A percentile compares a stretch with the other conserved stretches of the same genome.
Evolutionary conservation across 75 land plant genomes (phyloP).

Genomic region (Chamaecyparis obtusa): DNA sequence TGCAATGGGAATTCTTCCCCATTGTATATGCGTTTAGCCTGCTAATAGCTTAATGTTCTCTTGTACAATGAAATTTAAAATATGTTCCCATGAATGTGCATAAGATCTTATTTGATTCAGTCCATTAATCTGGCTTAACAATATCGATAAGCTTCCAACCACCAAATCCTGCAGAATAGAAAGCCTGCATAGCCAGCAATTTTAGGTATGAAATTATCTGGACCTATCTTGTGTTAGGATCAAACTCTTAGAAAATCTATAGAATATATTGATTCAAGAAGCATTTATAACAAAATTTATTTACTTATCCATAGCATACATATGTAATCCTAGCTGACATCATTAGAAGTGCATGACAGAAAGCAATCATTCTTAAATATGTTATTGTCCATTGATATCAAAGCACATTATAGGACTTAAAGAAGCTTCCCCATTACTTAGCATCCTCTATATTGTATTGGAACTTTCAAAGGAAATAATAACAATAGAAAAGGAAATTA

Average conservation of each 20-base stretch:
- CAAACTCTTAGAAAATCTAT: too few species aligned
- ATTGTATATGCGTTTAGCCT: not conserved
- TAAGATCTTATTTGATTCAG: not conserved
- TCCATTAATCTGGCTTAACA: conserved; percentile 54
- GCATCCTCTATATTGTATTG: not conserved
- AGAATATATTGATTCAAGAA: conserved; percentile 1
- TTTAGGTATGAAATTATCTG: not conserved
- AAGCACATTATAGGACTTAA: not conserved
- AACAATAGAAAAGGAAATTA: not conserved
- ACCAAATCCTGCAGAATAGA: conserved; percentile 72
- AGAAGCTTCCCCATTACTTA: not conserved
- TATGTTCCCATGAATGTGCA: not conserved
- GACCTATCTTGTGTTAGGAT: not conserved
- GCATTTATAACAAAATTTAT: not conserved
- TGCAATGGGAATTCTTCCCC: not conserved
- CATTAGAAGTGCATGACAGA: not conserved
- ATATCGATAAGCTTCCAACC: conserved; percentile 90
- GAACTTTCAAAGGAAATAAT: not conserved
- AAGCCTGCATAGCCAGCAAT: conserved; percentile 60
- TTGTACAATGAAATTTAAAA: not conserved
- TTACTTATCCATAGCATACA: not conserved
- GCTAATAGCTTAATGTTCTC: not conserved
- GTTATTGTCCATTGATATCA: not conserved
- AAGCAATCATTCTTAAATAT: not conserved
- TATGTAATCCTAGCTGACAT: not conserved